A percentile compares a stretch with the other conserved stretches of the same genome.
phyloP scores from a whole-genome alignment of 2,329 filamentous ascomycete genomes.

The Plenodomus lindquistii region DNA sequence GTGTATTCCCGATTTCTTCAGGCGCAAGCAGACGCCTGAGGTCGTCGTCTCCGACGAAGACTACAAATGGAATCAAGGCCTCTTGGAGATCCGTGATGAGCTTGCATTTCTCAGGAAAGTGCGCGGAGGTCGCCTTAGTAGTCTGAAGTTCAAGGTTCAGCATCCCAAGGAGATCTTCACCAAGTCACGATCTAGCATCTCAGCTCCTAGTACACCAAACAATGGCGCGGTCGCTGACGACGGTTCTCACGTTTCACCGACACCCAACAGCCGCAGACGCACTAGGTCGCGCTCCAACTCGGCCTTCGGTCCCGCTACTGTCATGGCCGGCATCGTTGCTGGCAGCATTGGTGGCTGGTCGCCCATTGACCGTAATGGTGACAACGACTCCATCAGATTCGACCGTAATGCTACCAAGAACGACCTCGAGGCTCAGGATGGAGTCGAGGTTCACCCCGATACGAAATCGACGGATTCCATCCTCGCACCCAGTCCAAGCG shows the following conservation, averaged over 20 bases:
- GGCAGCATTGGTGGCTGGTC: constrained; percentile 79
- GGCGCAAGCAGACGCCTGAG: constrained; percentile 48
- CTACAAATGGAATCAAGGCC: constrained; percentile 68
- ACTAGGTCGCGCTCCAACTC: constrained; percentile 72
- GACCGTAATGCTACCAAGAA: constrained; percentile 35
- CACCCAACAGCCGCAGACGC: constrained; percentile 61
- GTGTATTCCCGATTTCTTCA: constrained; percentile 49
- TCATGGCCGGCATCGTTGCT: constrained; percentile 83
- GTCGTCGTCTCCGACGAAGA: constrained; percentile 51
- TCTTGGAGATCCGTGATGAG: constrained; percentile 78
- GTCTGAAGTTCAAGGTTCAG: constrained; percentile 75
- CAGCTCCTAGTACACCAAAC: constrained; percentile 66
- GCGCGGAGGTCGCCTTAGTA: constrained; percentile 80
- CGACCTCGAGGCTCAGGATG: constrained; percentile 50
- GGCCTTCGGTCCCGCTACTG: constrained; percentile 72
- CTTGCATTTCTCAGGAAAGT: constrained; percentile 78
- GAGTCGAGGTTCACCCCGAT: constrained; percentile 54
- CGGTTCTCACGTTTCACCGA: constrained; percentile 51
- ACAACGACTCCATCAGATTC: constrained; percentile 49
- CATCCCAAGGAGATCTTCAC: constrained; percentile 75
- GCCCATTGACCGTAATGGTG: constrained; percentile 61
- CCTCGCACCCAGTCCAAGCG: constrained; percentile 48
- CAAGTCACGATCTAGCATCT: constrained; percentile 64
- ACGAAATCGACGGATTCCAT: constrained; percentile 54
- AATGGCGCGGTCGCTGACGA: constrained; percentile 49